Base-by-base conservation (phyloP, 805 yeast genomes). In the Cyberlindnera petersonii region DNA sequence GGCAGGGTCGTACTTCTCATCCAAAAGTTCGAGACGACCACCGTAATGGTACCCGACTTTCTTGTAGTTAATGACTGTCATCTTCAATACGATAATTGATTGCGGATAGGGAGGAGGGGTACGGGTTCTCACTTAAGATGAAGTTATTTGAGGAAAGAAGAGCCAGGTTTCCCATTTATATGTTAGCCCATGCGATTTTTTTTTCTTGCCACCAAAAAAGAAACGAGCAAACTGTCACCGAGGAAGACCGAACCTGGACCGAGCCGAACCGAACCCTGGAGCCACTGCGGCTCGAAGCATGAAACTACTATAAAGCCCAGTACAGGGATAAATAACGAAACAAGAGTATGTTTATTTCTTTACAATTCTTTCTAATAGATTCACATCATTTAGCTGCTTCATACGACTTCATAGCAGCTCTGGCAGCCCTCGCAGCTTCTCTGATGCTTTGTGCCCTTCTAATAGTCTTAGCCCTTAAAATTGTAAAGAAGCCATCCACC, bases 11-110 rank as follows among this genome's bases (percentile, higher is more conserved):
- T 31, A 3, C 7, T 34, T 26, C 17, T 27, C 24, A 2, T 34
- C 36, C 23, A 33, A 33, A 9, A 52, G 11, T 11, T 32, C 38
- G 11, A 50, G 27, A 4, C 44, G 42, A 4, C 40, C 40, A 4
- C 23, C 39, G 36, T 47, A 42, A 26, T 44, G 41, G 38, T 45
- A 50, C 2, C 50, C 55, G 6, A 52, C 24, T 32, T 49, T 19
- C 17, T 22, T 31, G 19, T 22, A 31, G 16, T 9, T 20, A 19
- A 30, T 10, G 24, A 11, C 8, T 11, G 11, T 22, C 10, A 22
- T n/a, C n/a, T n/a, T n/a, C n/a, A n/a, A n/a, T n/a, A n/a, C n/a
- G n/a, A n/a, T n/a, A n/a, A n/a, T n/a, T n/a, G n/a, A n/a, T n/a
- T n/a, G n/a, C n/a, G n/a, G n/a, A n/a, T n/a, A n/a, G n/a, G n/a